phyloP scores from a whole-genome alignment of 2,329 filamentous ascomycete species.

The Xylariaceae sp. region DNA sequence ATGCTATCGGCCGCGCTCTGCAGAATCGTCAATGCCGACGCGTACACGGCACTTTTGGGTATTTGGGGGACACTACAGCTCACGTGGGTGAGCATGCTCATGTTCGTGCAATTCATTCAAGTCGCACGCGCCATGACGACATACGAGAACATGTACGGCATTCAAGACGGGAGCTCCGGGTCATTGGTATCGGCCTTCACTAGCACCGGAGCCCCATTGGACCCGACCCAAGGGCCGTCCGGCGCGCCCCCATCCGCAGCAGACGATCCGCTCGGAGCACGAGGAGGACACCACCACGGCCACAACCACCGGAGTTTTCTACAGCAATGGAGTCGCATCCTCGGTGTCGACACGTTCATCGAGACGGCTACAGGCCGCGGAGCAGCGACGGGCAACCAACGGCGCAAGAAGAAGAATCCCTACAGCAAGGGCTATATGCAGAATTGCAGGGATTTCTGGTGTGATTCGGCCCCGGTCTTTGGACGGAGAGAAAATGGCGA shows the following conservation, averaged over 20 bases:
- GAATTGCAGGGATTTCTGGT: conserved; percentile 97
- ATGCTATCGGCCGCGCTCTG: conserved; percentile 74
- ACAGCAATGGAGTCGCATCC: conserved; percentile 74
- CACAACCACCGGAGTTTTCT: conserved; percentile 63
- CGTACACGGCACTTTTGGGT: conserved; percentile 75
- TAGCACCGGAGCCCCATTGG: conserved; percentile 70
- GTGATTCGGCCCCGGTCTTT: conserved; percentile 79
- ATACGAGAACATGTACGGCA: conserved; percentile 90
- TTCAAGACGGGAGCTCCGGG: conserved; percentile 55
- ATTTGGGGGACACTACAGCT: conserved; percentile 82
- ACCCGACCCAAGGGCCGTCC: conserved; percentile 60
- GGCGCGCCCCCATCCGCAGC: conserved; percentile 42
- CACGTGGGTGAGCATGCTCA: conserved; percentile 94
- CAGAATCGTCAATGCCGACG: conserved; percentile 71
- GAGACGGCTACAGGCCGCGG: conserved; percentile 84
- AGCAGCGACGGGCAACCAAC: conserved; percentile 53
- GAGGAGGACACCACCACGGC: conserved; percentile 37
- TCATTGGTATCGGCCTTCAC: conserved; percentile 68
- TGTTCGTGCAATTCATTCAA: conserved; percentile 90
- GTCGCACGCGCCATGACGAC: conserved; percentile 91
- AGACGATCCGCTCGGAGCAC: conserved; percentile 37
- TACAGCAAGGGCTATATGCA: conserved; percentile 79
- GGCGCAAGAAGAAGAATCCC: conserved; percentile 65
- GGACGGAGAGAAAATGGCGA: conserved; percentile 68
- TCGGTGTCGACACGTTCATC: conserved; percentile 91